Evolutionary conservation across 352 stramenopile genomes (phyloP), one percentile per base, ranked within the genome.

Genomic region (Detonula confervacea): DNA sequence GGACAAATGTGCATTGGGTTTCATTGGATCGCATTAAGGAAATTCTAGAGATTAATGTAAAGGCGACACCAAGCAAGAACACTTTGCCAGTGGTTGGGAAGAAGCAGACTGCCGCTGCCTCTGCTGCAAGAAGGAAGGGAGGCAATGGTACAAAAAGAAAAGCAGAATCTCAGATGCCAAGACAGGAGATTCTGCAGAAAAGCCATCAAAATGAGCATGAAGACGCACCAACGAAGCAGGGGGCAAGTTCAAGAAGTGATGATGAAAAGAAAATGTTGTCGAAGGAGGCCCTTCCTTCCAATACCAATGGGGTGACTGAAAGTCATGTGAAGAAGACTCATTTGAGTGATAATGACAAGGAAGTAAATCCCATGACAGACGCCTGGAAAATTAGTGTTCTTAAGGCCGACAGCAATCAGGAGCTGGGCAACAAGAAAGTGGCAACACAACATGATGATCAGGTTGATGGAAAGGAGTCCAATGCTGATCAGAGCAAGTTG

Each of bases 1-100:
- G 73, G 49, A 80, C 78, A 1, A 87, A 84, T 56, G 69, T 89
- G 3, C 73, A 84, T 65, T 89, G 82, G 82, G 60, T 89, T n/a
- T 42, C 73, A 27, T 12, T 80, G 18, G 67, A 86, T 29, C n/a
- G 61, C 8, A 79, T 87, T 54, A 54, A 47, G 16, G 59, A 86
- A 44, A 86, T 86, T 60, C 47, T 86, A 35, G 65, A 56, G 16
- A 75, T 86, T 54, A 63, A 61, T 47, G 56, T 86, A 12, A 61
- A 81, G 30, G 64, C 61, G 14, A 46, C 59, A 37, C 33, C 78
- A 11, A 54, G 22, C 12, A 70, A 57, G 3, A 75, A 57, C 0
- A 47, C n/a, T 11, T 4, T 18, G 7, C 1, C 25, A 59, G 30
- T 24, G 3, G 18, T 24, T 49, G 44, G 27, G 3, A 66, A 62